These are phyloP conservation scores for Ilex aquifolium DNA, from an alignment of 257 asterid species.

Conservation along the genomic window DNA sequence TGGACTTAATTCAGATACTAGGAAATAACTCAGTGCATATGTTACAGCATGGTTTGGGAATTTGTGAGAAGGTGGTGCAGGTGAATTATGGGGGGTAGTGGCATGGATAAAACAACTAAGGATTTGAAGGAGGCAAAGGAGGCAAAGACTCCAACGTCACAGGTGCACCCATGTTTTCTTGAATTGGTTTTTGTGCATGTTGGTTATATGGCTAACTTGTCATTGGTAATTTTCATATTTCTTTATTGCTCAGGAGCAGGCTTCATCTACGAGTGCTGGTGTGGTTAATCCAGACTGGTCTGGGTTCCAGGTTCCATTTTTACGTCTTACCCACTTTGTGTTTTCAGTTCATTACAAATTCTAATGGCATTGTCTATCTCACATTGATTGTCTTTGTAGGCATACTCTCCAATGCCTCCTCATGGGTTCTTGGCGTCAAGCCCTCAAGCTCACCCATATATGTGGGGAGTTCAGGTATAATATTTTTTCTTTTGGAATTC, in stretches of 20 bases:
- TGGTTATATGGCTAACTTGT: constrained; percentile 1
- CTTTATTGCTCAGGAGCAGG: constrained; percentile 49
- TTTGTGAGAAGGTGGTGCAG: constrained; percentile 24
- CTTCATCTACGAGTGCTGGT: constrained; percentile 53
- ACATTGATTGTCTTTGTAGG: constrained; percentile 34
- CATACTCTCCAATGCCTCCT: constrained; percentile 85
- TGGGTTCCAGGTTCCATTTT: constrained; percentile 75
- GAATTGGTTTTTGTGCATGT: neutral
- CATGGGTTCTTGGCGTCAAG: constrained; percentile 77
- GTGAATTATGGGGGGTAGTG: constrained; percentile 70
- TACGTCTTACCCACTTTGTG: constrained; percentile 11
- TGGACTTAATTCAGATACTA: constrained; percentile 8
- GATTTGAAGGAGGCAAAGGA: constrained; percentile 80
- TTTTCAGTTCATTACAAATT: neutral
- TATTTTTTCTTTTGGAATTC: constrained; percentile 3
- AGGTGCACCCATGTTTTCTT: constrained; percentile 29
- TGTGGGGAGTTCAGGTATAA: constrained; percentile 98
- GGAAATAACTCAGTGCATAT: constrained; percentile 1
- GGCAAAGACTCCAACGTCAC: constrained; percentile 56
- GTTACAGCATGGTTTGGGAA: constrained; percentile 39
- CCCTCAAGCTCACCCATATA: constrained; percentile 89
- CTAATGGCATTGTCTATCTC: neutral
- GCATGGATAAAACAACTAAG: constrained; percentile 72
- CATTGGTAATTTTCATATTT: neutral
- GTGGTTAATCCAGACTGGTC: constrained; percentile 78